Base-by-base conservation (phyloP, 805 yeast genomes). In the Yarrowia yakushimensis region DNA sequence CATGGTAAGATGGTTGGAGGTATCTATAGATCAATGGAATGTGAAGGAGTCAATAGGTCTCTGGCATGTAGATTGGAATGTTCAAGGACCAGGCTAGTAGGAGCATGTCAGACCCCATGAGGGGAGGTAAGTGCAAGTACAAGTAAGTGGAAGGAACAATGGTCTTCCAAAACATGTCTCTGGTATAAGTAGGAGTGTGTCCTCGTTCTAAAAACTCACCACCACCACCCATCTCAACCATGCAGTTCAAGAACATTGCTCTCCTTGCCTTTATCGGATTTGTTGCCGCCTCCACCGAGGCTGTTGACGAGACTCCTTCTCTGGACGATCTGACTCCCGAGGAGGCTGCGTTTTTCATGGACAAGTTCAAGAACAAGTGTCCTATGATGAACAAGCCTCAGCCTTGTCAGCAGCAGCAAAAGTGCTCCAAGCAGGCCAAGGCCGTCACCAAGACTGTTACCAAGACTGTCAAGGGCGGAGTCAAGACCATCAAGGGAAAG, bases 171-270 rank as follows among this genome's bases (percentile, higher is more conserved):
- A n/a, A n/a, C n/a, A n/a, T n/a, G n/a, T n/a, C n/a, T n/a, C n/a
- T n/a, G n/a, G n/a, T n/a, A n/a, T n/a, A n/a, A n/a, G n/a, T n/a
- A n/a, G n/a, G n/a, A n/a, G n/a, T n/a, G n/a, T n/a, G n/a, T n/a
- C n/a, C n/a, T n/a, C n/a, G n/a, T n/a, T n/a, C n/a, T n/a, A n/a
- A n/a, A n/a, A n/a, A n/a, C n/a, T n/a, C n/a, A n/a, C n/a, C n/a
- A n/a, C 34, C 36, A 12, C 36, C 33, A 15, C 33, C 18, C 2
- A 5, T 17, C 18, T 11, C 12, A 28, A 31, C 31, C 39, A 48
- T 48, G 55, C 55, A 48, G 39, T 31, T 48, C 55, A 48, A 48
- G 55, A 48, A 31, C 55, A 48, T 48, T 11, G 55, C 55, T 39
- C 39, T 48, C 34, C 10, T 48, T 17, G 55, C 55, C 39, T 27